Percentiles rank a stretch among this genome's conserved stretches.
Conservation (phyloP, 257 asterid species). For the Cruciata laevipes region DNA sequence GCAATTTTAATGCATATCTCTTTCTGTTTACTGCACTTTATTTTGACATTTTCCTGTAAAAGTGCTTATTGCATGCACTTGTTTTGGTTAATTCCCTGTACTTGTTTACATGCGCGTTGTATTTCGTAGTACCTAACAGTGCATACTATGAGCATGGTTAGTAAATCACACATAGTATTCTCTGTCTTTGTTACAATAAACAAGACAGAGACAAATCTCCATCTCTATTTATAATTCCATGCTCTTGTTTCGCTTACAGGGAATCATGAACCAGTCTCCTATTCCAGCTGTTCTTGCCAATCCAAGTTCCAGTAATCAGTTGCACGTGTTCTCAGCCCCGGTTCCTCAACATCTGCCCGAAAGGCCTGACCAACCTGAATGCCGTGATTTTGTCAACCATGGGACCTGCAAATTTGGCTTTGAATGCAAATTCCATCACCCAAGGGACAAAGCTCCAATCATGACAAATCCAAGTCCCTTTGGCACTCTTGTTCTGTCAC, state of each 20-base stretch:
- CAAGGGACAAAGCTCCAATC: constrained; percentile 41
- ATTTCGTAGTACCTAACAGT: not conserved
- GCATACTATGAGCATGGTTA: not conserved
- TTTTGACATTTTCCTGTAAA: not conserved
- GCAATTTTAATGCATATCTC: not conserved
- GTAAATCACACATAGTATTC: not conserved
- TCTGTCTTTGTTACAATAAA: no score
- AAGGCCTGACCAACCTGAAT: constrained; percentile 67
- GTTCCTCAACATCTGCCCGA: constrained; percentile 43
- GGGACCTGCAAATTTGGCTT: constrained; percentile 63
- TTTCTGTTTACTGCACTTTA: not conserved
- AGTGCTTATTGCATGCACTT: no score
- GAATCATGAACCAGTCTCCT: constrained; percentile 14
- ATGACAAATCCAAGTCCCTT: constrained; percentile 34
- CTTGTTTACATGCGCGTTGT: no score
- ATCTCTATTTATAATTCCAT: not conserved
- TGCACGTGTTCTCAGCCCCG: constrained; percentile 12
- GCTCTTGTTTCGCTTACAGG: constrained; percentile 9
- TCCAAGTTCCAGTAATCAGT: constrained; percentile 8
- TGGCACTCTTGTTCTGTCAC: constrained; percentile 62
- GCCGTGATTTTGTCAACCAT: constrained; percentile 50
- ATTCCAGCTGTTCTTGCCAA: constrained; percentile 3
- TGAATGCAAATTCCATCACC: constrained; percentile 68
- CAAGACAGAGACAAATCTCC: not conserved
- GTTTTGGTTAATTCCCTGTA: not conserved